A percentile compares a stretch with the other conserved stretches of the same genome.
These are phyloP conservation scores for Triangularia setosa DNA, from an alignment of 2,329 filamentous ascomycete genomes.

Conservation along the genomic window DNA sequence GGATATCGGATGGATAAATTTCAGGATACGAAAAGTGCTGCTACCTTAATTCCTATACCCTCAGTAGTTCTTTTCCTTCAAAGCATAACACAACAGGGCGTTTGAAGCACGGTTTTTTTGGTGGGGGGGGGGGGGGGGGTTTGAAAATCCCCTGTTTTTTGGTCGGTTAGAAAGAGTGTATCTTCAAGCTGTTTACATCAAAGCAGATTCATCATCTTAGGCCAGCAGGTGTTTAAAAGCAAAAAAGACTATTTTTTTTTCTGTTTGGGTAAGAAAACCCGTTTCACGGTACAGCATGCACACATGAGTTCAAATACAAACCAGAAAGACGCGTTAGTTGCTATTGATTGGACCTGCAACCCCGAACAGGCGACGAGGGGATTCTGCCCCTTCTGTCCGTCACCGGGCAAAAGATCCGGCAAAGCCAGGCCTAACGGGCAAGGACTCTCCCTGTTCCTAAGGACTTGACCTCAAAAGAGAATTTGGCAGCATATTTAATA, in stretches of 20 bases:
- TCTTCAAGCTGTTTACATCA: too few relatives aligned
- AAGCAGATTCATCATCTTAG: too few relatives aligned
- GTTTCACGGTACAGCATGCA: too few relatives aligned
- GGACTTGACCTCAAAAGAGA: background rate
- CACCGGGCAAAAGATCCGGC: slow-evolving; percentile 7
- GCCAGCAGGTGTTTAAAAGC: too few relatives aligned
- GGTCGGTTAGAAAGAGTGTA: too few relatives aligned
- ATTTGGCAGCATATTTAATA: background rate
- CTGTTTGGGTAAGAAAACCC: too few relatives aligned
- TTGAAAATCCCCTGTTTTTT: too few relatives aligned
- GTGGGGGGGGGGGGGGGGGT: too few relatives aligned
- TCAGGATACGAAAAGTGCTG: background rate
- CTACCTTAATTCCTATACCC: background rate
- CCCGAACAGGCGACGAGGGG: background rate
- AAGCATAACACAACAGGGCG: background rate
- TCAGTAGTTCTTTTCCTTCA: background rate
- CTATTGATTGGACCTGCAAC: too few relatives aligned
- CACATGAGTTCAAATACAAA: background rate
- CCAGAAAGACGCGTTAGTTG: background rate
- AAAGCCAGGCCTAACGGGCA: background rate
- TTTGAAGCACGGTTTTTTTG: too few relatives aligned
- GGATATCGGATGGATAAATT: background rate
- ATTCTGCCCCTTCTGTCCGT: background rate
- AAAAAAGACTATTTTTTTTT: too few relatives aligned
- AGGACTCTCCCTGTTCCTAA: background rate